These are phyloP conservation scores for Paraconiothyrium brasiliense DNA, from an alignment of 2,329 filamentous ascomycete genomes.

Conservation along the genomic window DNA sequence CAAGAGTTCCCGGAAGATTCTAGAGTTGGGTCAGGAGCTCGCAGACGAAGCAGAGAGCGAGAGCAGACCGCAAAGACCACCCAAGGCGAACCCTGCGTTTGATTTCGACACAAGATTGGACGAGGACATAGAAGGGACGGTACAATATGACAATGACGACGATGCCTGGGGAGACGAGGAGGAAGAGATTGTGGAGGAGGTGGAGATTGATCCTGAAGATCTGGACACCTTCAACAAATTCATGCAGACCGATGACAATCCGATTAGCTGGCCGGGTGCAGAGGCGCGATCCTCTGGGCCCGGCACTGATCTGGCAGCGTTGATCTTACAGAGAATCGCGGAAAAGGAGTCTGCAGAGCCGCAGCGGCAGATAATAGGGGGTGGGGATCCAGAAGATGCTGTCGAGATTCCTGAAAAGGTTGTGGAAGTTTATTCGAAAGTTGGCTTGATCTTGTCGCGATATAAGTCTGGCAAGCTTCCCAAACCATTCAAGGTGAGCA, in stretches of 20 bases:
- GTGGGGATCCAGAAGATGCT: slow-evolving; percentile 75
- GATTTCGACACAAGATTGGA: slow-evolving; percentile 81
- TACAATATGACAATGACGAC: slow-evolving; percentile 57
- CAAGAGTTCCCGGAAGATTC: slow-evolving; percentile 85
- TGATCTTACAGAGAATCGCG: slow-evolving; percentile 94
- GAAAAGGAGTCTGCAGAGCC: slow-evolving; percentile 79
- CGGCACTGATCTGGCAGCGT: slow-evolving; percentile 83
- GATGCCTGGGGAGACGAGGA: slow-evolving; percentile 82
- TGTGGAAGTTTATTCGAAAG: slow-evolving; percentile 92
- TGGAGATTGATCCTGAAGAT: slow-evolving; percentile 88
- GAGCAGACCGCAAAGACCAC: slow-evolving; percentile 50
- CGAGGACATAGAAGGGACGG: slow-evolving; percentile 52
- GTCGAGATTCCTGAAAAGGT: slow-evolving; percentile 90
- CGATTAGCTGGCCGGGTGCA: slow-evolving; percentile 73
- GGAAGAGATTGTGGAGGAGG: slow-evolving; percentile 72
- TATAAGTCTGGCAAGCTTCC: slow-evolving; percentile 97
- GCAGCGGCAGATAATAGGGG: slow-evolving; percentile 58
- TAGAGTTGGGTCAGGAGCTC: slow-evolving; percentile 88
- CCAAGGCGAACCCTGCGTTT: slow-evolving; percentile 71
- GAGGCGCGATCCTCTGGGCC: slow-evolving; percentile 50
- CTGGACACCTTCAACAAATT: slow-evolving; percentile 92
- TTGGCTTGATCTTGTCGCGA: slow-evolving; percentile 86
- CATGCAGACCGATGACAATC: slow-evolving; percentile 77
- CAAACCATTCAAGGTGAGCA: slow-evolving; percentile 82
- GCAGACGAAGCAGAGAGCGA: slow-evolving; percentile 79